Conservation (phyloP, 257 asterid species). For the Primulina eburnea region DNA sequence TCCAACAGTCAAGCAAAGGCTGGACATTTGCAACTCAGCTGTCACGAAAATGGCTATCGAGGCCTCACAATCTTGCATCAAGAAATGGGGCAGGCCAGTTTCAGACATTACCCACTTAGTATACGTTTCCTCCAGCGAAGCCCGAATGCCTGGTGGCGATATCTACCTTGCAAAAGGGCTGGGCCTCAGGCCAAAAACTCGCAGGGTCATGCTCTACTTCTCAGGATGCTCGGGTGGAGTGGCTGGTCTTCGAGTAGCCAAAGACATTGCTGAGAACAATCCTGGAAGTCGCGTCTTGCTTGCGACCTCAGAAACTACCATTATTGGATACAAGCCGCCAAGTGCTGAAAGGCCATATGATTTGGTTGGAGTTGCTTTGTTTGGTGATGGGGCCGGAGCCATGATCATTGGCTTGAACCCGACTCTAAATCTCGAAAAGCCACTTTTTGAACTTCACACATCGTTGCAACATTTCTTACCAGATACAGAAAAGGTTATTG, state of each 20-base stretch:
- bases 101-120: conserved; percentile 85
- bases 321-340: conserved; percentile 87
- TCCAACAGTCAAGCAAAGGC: conserved; percentile 76
- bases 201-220: conserved; percentile 74
- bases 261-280: conserved; percentile 92
- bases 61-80: conserved; percentile 73
- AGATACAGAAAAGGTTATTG: conserved; percentile 76
- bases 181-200: conserved; percentile 63
- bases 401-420: conserved; percentile 19
- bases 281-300: conserved; percentile 77
- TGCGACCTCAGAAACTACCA: conserved; percentile 88
- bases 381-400: conserved; percentile 67
- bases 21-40: conserved; percentile 82
- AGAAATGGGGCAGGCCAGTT: conserved; percentile 68
- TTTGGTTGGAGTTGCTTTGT: conserved; percentile 81
- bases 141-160: conserved; percentile 91
- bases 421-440: not conserved
- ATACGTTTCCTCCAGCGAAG: conserved; percentile 95
- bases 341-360: conserved; percentile 73
- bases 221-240: conserved; percentile 99
- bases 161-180: conserved; percentile 86
- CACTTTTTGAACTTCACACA: conserved; percentile 47
- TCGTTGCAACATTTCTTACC: conserved; percentile 81
- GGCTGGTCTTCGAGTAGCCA: conserved; percentile 93
- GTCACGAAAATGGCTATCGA: conserved; percentile 92